Conservation (phyloP, 768 basidiomycete species). For the Bullera alba region DNA sequence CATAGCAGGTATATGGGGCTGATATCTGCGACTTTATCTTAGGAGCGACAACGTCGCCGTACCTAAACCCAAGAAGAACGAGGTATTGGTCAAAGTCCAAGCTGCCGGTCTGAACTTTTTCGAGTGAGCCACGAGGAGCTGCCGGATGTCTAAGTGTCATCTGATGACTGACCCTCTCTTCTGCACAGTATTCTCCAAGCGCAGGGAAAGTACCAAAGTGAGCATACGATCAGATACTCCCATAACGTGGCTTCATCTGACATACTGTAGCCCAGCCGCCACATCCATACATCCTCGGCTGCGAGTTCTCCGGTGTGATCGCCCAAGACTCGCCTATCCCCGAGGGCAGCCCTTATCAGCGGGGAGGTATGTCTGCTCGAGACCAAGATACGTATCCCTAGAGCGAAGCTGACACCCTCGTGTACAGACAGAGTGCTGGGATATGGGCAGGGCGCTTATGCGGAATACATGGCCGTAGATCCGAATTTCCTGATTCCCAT, state of each 20-base stretch:
- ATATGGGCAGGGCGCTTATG: constrained; percentile 67
- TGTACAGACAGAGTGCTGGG: constrained; percentile 78
- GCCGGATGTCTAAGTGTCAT: background rate
- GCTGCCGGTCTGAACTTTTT: constrained; percentile 73
- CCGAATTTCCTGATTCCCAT: constrained; percentile 57
- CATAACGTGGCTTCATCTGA: background rate
- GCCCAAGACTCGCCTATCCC: constrained; percentile 67
- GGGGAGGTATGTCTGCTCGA: constrained; percentile 50
- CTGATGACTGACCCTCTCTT: background rate
- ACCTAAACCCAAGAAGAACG: constrained; percentile 52
- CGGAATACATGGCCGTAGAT: constrained; percentile 62
- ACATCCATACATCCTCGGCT: constrained; percentile 74
- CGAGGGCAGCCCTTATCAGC: constrained; percentile 64
- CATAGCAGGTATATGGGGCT: background rate
- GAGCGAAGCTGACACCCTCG: background rate
- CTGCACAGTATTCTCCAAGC: constrained; percentile 61
- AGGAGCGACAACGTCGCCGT: constrained; percentile 54
- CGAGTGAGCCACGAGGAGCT: constrained; percentile 33
- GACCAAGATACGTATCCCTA: background rate
- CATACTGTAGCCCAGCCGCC: constrained; percentile 56
- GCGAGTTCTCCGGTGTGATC: constrained; percentile 75
- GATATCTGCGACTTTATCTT: background rate
- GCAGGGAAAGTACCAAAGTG: constrained; percentile 78
- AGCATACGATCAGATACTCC: constrained; percentile 6
- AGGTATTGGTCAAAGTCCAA: constrained; percentile 70